These are phyloP conservation scores for Adansonia madagascariensis DNA, from an alignment of 441 rosid species.

Conservation along the genomic window DNA sequence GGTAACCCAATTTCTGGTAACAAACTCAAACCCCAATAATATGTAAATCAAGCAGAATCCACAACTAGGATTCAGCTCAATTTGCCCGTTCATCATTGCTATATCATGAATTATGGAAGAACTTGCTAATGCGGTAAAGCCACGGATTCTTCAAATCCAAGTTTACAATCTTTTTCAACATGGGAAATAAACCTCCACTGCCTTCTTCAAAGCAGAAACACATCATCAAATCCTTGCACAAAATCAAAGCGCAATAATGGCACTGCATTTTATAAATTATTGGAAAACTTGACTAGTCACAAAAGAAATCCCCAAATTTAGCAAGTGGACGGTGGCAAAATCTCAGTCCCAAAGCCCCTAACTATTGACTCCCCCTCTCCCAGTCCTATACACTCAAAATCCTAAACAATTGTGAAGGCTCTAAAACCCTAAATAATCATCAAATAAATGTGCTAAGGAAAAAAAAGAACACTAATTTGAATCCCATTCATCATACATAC, in stretches of 20 bases:
- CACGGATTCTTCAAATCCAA: slow-evolving; percentile 6
- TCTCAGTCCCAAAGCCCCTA: slow-evolving; percentile 12
- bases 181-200: slow-evolving; percentile 15
- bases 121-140: background rate
- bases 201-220: slow-evolving; percentile 15
- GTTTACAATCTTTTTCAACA: background rate
- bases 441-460: slow-evolving; percentile 30
- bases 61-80: background rate
- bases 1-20: background rate
- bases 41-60: slow-evolving; percentile 7
- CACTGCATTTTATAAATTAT: background rate
- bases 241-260: slow-evolving; percentile 8
- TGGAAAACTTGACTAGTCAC: slow-evolving; percentile 23
- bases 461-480: slow-evolving; percentile 36
- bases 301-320: slow-evolving; percentile 17
- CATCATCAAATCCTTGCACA: slow-evolving; percentile 19
- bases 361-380: slow-evolving; percentile 29
- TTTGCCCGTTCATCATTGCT: slow-evolving; percentile 7
- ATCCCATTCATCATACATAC: slow-evolving; percentile 31
- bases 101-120: background rate
- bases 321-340: background rate
- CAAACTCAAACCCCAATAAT: background rate
- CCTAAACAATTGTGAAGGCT: slow-evolving; percentile 36
- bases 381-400: slow-evolving; percentile 20
- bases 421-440: slow-evolving; percentile 42